Base-by-base conservation (phyloP, 139 green algal species). In the Mesotaenium endlicherianum region DNA sequence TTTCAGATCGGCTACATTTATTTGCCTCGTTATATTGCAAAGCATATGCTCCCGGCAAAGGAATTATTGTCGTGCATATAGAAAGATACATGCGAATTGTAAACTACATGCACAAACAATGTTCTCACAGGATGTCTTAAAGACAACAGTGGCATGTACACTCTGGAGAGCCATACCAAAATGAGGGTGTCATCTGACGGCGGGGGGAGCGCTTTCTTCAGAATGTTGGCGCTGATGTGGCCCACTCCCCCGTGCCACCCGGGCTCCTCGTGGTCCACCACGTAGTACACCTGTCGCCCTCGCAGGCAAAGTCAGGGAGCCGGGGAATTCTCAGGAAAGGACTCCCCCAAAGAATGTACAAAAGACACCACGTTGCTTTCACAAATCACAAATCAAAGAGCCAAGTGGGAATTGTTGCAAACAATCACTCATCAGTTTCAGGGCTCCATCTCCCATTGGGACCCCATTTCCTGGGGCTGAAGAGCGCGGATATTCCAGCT, bases 221-320 rank as follows among this genome's bases (percentile, higher is more conserved):
- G 83, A 90, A 99, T 94, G 30, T 92, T 93, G 80, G 93, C 83
- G 43, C 83, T 93, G 38, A 98, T 91, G 60, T 92, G 91, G 6
- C 95, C 95, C 14, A 39, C 90, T 75, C 81, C 87, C 86, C 91
- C 93, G 34, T 74, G 78, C 93, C 94, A 97, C 17, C 80, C 86
- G 26, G 90, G 77, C 0, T 85, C 71, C 26, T 87, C 39, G 42
- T 80, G 75, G 69, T 90, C 86, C 42, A 93, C 53, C 55, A 82
- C 77, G 72, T 88, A 90, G 31, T 42, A 47, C 47, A 85, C 64
- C 71, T 83, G 77, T 17, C 31, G 20, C 31, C n/a, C n/a, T n/a
- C n/a, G n/a, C n/a, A n/a, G n/a, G n/a, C n/a, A n/a, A n/a, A n/a
- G 5, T 70, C 59, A 70, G 8, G 30, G 30, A 16, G 59, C 47